Evolutionary conservation across 148 eudicot genomes (phyloP).

Genomic region (Rhododendron mucronatum): DNA sequence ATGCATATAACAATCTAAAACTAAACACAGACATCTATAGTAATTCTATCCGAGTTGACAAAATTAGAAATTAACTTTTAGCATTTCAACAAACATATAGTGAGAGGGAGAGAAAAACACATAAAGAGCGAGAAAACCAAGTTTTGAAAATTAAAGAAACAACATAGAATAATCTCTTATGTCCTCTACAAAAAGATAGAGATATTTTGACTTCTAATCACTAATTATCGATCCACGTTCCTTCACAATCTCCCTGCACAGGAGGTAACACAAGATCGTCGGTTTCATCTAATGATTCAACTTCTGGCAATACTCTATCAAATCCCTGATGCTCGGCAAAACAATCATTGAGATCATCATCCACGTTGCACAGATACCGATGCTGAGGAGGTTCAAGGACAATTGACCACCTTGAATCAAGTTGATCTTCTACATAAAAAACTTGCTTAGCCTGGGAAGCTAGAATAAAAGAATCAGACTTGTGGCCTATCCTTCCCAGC

Average conservation of each 20-base stretch:
- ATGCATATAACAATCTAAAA: no score
- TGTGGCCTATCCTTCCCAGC: neutral
- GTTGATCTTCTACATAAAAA: neutral
- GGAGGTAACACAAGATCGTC: neutral
- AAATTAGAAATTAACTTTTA: no score
- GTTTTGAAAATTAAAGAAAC: no score
- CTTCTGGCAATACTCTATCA: neutral
- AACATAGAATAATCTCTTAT: no score
- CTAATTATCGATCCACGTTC: neutral
- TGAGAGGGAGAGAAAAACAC: no score
- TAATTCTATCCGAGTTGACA: no score
- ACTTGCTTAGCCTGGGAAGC: neutral
- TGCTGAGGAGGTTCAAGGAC: neutral
- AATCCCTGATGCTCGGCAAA: neutral
- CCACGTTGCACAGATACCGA: neutral
- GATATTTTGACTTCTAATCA: neutral
- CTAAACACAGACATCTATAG: no score
- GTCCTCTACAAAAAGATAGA: neutral
- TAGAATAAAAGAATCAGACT: neutral
- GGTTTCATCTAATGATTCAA: neutral
- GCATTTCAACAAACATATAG: no score
- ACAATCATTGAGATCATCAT: neutral
- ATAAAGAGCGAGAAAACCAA: no score
- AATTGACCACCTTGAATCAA: no score
- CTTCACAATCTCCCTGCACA: neutral